Evolutionary conservation across 768 basidiomycete species (phyloP).

Genomic region (Auricularia sp.): DNA sequence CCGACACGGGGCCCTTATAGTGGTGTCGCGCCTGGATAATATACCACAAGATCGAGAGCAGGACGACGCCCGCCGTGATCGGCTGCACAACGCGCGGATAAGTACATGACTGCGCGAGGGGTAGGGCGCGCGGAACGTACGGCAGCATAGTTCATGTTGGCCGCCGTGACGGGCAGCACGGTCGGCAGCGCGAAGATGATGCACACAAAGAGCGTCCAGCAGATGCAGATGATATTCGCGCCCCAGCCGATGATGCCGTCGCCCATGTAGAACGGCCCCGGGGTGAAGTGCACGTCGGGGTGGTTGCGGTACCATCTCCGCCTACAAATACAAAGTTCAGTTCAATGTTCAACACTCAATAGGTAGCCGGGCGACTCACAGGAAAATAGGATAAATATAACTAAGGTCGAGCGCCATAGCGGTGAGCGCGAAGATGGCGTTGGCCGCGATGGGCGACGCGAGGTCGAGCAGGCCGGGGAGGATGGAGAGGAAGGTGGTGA

Average conservation of each 20-base stretch:
- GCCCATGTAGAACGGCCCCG: slow-evolving; percentile 83
- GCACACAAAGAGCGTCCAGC: slow-evolving; percentile 58
- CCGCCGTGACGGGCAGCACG: slow-evolving; percentile 51
- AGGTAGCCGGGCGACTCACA: slow-evolving; percentile 21
- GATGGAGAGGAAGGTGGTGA: slow-evolving; percentile 55
- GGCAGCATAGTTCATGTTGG: slow-evolving; percentile 77
- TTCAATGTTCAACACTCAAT: no score
- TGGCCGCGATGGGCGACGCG: slow-evolving; percentile 65
- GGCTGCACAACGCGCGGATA: background rate
- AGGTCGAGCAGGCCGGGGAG: slow-evolving; percentile 67
- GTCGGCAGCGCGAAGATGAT: slow-evolving; percentile 70
- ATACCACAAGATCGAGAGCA: slow-evolving; percentile 49
- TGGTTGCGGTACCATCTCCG: slow-evolving; percentile 60
- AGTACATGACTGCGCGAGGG: background rate
- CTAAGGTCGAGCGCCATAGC: slow-evolving; percentile 65
- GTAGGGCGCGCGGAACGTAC: slow-evolving; percentile 22
- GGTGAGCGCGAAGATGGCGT: slow-evolving; percentile 74
- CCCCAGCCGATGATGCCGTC: slow-evolving; percentile 51
- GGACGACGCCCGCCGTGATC: slow-evolving; percentile 43
- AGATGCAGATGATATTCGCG: slow-evolving; percentile 55
- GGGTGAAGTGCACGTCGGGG: slow-evolving; percentile 74
- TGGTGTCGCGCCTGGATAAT: slow-evolving; percentile 41
- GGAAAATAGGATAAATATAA: slow-evolving; percentile 76
- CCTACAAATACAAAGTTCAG: slow-evolving; percentile 13
- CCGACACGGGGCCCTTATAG: slow-evolving; percentile 50